phyloP scores from a whole-genome alignment of 1,284 basidiomycete genomes.

The Sphaerobolus stellatus region DNA sequence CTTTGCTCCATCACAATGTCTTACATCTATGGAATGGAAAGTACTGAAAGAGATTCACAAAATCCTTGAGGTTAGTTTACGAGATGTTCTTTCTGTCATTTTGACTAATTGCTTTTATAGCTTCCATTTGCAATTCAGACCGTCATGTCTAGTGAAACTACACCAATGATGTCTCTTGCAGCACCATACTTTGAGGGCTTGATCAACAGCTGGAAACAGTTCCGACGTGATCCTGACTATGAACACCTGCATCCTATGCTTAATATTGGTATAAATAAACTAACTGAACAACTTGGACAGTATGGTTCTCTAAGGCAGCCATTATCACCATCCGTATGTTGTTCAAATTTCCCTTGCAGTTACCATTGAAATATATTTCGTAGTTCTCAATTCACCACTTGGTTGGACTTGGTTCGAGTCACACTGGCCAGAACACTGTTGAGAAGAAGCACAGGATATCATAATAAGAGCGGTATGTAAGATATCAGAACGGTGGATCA shows the following conservation, averaged over 20 bases:
- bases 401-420: neutral
- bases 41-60: neutral
- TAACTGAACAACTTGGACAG: neutral
- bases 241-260: neutral
- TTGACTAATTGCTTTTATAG: neutral
- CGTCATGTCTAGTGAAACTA: neutral
- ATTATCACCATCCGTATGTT: constrained; percentile 3
- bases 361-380: neutral
- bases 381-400: neutral
- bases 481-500: too few relatives aligned
- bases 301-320: neutral
- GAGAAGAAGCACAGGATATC: neutral
- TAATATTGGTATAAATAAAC: neutral
- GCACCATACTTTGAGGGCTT: neutral
- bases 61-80: neutral
- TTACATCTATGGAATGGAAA: neutral
- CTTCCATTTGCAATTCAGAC: neutral
- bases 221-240: neutral
- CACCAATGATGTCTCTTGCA: neutral
- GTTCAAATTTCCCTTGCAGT: neutral
- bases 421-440: neutral
- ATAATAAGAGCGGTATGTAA: neutral
- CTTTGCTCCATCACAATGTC: neutral
- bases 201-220: neutral
- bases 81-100: neutral